These are phyloP conservation scores for Hymenoscyphus scutula DNA, from an alignment of 2,329 filamentous ascomycete genomes.

Conservation along the genomic window DNA sequence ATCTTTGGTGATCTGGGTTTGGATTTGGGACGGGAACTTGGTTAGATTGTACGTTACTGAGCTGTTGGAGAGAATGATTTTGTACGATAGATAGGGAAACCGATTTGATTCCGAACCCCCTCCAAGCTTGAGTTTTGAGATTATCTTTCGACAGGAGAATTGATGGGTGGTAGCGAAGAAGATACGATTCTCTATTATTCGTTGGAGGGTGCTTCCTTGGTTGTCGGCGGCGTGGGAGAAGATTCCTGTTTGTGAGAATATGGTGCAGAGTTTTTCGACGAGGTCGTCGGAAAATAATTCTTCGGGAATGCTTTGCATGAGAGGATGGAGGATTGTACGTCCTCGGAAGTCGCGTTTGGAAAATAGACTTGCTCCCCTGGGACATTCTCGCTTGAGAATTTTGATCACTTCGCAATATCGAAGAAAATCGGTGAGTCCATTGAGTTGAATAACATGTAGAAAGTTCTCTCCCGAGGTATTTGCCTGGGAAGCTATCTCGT, in stretches of 20 bases:
- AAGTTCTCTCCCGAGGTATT: not conserved
- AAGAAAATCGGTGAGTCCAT: not conserved
- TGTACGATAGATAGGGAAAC: not conserved
- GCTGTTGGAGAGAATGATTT: not conserved
- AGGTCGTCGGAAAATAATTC: not conserved
- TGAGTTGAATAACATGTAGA: not conserved
- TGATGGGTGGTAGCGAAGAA: not conserved
- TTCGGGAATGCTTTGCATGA: not conserved
- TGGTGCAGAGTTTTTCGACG: not conserved
- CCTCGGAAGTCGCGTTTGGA: not conserved
- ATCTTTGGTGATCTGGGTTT: no score
- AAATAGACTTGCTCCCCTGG: not conserved
- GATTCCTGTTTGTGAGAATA: not conserved
- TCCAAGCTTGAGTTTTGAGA: not conserved
- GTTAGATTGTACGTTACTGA: no score
- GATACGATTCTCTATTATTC: not conserved
- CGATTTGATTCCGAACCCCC: not conserved
- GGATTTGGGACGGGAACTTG: no score
- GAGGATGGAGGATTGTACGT: not conserved
- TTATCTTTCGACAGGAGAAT: not conserved
- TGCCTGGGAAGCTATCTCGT: not conserved
- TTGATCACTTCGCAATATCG: not conserved
- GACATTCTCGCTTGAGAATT: not conserved
- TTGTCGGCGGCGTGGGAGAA: not conserved
- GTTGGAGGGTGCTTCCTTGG: not conserved